Conservation (phyloP, 495 filamentous ascomycete species). For the Aspergillus bertholletiae region DNA sequence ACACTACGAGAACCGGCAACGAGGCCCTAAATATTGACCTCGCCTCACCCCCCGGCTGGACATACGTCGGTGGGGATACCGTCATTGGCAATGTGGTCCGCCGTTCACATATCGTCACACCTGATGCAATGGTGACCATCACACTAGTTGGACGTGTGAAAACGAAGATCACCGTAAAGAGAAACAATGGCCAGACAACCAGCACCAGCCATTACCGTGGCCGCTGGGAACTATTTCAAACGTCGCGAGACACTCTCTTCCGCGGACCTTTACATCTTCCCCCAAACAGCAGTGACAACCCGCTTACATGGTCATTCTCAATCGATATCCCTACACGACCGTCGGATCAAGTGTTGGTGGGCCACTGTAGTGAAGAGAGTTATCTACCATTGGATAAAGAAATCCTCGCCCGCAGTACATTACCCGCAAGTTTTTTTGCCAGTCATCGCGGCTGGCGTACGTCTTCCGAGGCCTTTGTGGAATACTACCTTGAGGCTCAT, state of each 20-base stretch:
- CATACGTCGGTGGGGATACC: constrained; percentile 13
- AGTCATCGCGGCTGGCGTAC: neutral
- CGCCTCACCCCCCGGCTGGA: constrained; percentile 13
- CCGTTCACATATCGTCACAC: constrained; percentile 8
- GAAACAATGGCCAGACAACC: neutral
- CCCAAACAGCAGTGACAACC: neutral
- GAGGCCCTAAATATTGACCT: constrained; percentile 7
- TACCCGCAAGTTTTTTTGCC: constrained; percentile 18
- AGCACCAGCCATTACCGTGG: constrained; percentile 3
- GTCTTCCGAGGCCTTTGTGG: constrained; percentile 13
- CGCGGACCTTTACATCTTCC: constrained; percentile 13
- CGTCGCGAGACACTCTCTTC: constrained; percentile 4
- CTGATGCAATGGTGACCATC: constrained; percentile 13
- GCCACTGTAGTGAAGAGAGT: constrained; percentile 8
- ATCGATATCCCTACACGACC: constrained; percentile 13
- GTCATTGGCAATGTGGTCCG: constrained; percentile 18
- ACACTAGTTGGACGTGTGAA: constrained; percentile 12
- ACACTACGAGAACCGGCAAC: neutral
- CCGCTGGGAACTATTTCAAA: constrained; percentile 4
- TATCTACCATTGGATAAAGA: constrained; percentile 20
- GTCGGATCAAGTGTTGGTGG: neutral
- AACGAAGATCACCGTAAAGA: constrained; percentile 6
- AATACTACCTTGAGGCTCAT: constrained; percentile 17
- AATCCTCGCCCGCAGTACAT: constrained; percentile 4
- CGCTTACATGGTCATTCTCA: constrained; percentile 16